Evolutionary conservation across 208 protist species (phyloP), one percentile per base, ranked within the genome.

Genomic region (Leishmania braziliensis): DNA sequence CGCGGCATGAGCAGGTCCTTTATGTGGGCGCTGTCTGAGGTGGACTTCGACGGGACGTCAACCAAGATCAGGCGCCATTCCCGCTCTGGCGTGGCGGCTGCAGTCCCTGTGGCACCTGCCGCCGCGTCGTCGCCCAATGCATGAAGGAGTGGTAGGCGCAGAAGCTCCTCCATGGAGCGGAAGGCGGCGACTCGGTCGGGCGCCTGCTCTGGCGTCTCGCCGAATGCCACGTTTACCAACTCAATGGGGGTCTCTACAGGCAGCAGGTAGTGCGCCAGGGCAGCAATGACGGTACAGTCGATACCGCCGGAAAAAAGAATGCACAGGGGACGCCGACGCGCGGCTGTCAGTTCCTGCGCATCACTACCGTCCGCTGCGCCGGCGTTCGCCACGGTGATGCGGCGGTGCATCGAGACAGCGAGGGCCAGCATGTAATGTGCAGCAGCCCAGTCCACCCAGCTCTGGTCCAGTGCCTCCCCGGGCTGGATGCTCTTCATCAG

Each of bases 171-270:
- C 84, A 96, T 82, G 9, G 92, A 90, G 50, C 83, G 86, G 72
- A 97, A 88, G 16, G 93, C 90, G 20, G 95, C 89, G 29, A 98
- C 76, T 56, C 96, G 86, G 79, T 98, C 97, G 12, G 96, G 95
- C 0, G 95, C 91, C 65, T 94, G 87, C 81, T 91, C 88, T 29
- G 93, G 92, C 48, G 78, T 77, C 39, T 89, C 86, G 8, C 95
- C 97, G 88, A 99, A 99, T 16, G 95, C 94, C 43, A 99, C 97
- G 77, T 99, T 99, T 43, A 99, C 88, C 46, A 99, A 89, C 72
- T 99, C 98, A 80, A 99, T 98, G 9, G 95, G 93, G 9, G 89
- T 92, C 26, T 85, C 88, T 23, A 90, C 73, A 1, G 95, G 92
- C 76, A 98, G 75, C 12, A 89, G 51, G 78, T 97, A 93, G 83